Evolutionary conservation across 345 rosid genomes (phyloP).

Genomic region (Gossypium mustelinum): DNA sequence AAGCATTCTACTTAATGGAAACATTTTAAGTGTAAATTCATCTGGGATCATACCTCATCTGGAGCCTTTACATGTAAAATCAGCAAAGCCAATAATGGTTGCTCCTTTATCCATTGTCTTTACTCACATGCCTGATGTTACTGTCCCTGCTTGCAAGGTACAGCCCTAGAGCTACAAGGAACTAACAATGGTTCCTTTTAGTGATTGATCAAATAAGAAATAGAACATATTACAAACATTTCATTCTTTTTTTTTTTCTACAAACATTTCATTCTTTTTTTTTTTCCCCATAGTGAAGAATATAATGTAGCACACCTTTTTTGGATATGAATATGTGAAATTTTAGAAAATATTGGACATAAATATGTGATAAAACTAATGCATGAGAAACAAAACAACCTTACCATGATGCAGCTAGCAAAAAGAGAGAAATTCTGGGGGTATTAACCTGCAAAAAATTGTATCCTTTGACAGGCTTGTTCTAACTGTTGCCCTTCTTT

Average conservation of each 20-base stretch:
- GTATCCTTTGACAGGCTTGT: not conserved
- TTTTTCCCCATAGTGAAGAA: not conserved
- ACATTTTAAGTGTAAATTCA: conserved; percentile 50
- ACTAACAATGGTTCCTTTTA: conserved; percentile 21
- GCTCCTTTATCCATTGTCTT: conserved; percentile 70
- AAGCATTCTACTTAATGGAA: conserved; percentile 74
- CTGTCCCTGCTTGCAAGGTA: conserved; percentile 55
- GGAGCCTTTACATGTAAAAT: conserved; percentile 49
- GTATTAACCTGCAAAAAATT: not conserved
- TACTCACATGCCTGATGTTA: conserved; percentile 49
- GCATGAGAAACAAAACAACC: conserved; percentile 6
- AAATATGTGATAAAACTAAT: not conserved
- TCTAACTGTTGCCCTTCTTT: not conserved
- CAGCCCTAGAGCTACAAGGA: conserved; percentile 19
- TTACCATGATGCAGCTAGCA: not conserved
- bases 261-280: not conserved
- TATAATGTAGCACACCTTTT: conserved; percentile 8
- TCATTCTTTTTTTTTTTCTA: not conserved
- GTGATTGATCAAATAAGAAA: conserved; percentile 19
- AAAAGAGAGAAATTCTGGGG: not conserved
- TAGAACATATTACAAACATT: not conserved
- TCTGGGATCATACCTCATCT: conserved; percentile 61
- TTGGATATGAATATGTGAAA: not conserved
- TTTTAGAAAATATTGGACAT: not conserved
- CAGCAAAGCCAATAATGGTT: conserved; percentile 44